phyloP scores from a whole-genome alignment of 768 basidiomycete genomes.

The Fibroporia radiculosa region DNA sequence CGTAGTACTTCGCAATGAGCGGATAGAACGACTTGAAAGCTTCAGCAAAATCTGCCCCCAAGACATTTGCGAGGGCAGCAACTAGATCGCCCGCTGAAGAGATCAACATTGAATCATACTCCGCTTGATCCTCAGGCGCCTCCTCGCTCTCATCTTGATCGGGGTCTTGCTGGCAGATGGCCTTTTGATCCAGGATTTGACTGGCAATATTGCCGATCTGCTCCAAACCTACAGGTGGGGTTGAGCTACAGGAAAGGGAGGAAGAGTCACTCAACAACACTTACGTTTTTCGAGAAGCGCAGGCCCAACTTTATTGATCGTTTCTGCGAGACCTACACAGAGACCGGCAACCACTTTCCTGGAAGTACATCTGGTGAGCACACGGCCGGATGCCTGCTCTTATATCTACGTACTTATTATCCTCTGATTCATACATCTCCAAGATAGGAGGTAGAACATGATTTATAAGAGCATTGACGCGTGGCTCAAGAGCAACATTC shows the following conservation, averaged over 20 bases:
- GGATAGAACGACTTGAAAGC: slow-evolving; percentile 86
- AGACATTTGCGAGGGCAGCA: slow-evolving; percentile 73
- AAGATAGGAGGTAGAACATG: slow-evolving; percentile 69
- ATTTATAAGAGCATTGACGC: slow-evolving; percentile 72
- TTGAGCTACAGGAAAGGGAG: slow-evolving; percentile 6
- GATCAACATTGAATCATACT: slow-evolving; percentile 94
- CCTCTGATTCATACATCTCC: slow-evolving; percentile 89
- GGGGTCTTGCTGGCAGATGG: slow-evolving; percentile 93
- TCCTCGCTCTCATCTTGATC: slow-evolving; percentile 86
- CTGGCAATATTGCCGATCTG: slow-evolving; percentile 72
- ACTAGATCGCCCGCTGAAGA: slow-evolving; percentile 93
- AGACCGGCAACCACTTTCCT: slow-evolving; percentile 85
- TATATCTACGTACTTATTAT: slow-evolving; percentile 68
- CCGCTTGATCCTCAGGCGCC: slow-evolving; percentile 83
- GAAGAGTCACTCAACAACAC: slow-evolving; percentile 22
- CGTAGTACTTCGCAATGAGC: slow-evolving; percentile 87
- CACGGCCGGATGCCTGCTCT: slow-evolving; percentile 6
- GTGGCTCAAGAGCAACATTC: slow-evolving; percentile 43
- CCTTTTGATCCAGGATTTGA: slow-evolving; percentile 88
- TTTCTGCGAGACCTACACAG: slow-evolving; percentile 85
- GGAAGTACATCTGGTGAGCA: slow-evolving; percentile 20
- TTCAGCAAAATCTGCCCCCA: slow-evolving; percentile 78
- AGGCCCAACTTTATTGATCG: slow-evolving; percentile 87
- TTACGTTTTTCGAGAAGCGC: slow-evolving; percentile 72
- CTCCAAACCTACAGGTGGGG: slow-evolving; percentile 52